Conservation (phyloP, 805 yeast species). For the Debaryomyces prosopidis region DNA sequence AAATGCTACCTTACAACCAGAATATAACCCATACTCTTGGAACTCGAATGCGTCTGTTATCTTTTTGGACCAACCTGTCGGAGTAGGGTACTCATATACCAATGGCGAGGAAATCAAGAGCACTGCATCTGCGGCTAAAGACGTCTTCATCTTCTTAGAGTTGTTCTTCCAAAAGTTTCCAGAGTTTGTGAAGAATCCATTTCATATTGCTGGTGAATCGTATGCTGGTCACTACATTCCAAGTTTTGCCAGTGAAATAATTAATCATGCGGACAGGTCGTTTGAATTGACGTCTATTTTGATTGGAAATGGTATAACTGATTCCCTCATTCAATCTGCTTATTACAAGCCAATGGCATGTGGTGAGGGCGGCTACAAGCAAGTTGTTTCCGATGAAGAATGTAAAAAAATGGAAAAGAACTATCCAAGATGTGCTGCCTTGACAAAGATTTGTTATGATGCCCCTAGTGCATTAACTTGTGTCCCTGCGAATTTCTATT, state of each 20-base stretch:
- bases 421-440: constrained; percentile 34
- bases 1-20: constrained; percentile 65
- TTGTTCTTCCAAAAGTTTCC: constrained; percentile 86
- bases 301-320: constrained; percentile 49
- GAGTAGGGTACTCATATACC: constrained; percentile 88
- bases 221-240: constrained; percentile 96
- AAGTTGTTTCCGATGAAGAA: constrained; percentile 32
- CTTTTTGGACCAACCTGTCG: constrained; percentile 91
- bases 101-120: constrained; percentile 56
- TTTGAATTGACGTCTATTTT: constrained; percentile 40
- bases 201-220: constrained; percentile 92
- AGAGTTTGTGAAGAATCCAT: constrained; percentile 53
- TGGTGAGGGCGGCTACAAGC: constrained; percentile 44
- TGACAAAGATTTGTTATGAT: constrained; percentile 31
- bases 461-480: constrained; percentile 36
- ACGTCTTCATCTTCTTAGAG: constrained; percentile 80
- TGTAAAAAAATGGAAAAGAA: constrained; percentile 36
- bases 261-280: constrained; percentile 57
- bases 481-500: constrained; percentile 38
- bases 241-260: constrained; percentile 77
- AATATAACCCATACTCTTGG: constrained; percentile 85
- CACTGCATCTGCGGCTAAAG: constrained; percentile 83
- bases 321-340: constrained; percentile 39
- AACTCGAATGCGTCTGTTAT: constrained; percentile 86
- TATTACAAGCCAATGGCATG: constrained; percentile 47